A percentile compares a stretch with the other conserved stretches of the same genome.
These are phyloP conservation scores for Acanthamoeba healyi DNA, from an alignment of 208 protist genomes.

Conservation along the genomic window DNA sequence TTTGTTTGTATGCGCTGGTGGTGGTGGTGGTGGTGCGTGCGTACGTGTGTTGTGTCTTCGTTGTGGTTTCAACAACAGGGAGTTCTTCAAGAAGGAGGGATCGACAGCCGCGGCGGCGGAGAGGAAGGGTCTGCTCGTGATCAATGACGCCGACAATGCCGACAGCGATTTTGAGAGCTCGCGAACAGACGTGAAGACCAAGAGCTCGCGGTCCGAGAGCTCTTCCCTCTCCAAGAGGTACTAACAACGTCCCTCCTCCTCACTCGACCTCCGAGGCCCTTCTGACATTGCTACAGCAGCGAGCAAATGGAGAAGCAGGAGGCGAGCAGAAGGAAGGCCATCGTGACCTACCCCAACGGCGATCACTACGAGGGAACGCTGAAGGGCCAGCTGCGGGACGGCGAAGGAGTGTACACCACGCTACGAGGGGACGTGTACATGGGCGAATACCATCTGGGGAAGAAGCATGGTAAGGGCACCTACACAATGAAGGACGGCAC, in stretches of 20 bases:
- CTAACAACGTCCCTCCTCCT: too few relatives aligned
- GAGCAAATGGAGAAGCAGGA: background rate
- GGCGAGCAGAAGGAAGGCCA: background rate
- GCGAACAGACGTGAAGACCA: too few relatives aligned
- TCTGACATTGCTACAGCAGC: too few relatives aligned
- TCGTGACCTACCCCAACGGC: slow-evolving; percentile 57
- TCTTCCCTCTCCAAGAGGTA: too few relatives aligned
- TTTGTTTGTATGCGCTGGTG: too few relatives aligned
- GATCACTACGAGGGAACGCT: slow-evolving; percentile 55
- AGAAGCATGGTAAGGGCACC: slow-evolving; percentile 37
- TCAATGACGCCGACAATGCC: slow-evolving; percentile 1
- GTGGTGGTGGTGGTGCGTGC: too few relatives aligned
- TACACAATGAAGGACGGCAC: slow-evolving; percentile 67
- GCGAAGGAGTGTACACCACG: slow-evolving; percentile 38
- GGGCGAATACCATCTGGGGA: slow-evolving; percentile 31
- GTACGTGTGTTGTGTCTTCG: too few relatives aligned
- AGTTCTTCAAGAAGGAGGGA: slow-evolving; percentile 11
- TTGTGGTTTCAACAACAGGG: background rate
- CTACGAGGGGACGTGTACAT: slow-evolving; percentile 31
- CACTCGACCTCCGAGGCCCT: too few relatives aligned
- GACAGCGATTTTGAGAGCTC: slow-evolving; percentile 7
- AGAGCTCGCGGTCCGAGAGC: too few relatives aligned
- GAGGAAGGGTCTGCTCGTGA: background rate
- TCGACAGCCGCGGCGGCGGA: background rate
- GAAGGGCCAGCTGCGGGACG: background rate